Conservation (phyloP, 495 filamentous ascomycete species). For the Trichoderma reesei region DNA sequence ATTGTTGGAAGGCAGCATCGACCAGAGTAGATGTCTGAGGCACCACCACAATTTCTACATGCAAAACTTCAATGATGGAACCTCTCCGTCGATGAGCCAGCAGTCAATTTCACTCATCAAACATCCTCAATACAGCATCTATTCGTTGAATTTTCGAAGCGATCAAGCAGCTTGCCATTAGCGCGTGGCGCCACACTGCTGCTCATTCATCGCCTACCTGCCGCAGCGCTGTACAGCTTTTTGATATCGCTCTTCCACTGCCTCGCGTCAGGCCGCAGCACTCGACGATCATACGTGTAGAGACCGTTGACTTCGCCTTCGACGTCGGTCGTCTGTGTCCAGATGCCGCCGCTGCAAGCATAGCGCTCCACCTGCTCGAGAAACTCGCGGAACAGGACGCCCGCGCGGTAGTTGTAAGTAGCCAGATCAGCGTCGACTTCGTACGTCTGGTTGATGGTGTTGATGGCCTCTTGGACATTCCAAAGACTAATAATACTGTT, state of each 20-base stretch:
- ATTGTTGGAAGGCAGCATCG: no score
- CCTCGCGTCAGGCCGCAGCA: conserved; percentile 42
- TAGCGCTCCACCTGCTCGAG: conserved; percentile 45
- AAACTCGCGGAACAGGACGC: conserved; percentile 42
- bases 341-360: conserved; percentile 50
- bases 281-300: conserved; percentile 52
- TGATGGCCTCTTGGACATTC: conserved; percentile 47
- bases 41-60: no score
- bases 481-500: conserved; percentile 31
- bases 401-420: conserved; percentile 55
- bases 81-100: no score
- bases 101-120: no score
- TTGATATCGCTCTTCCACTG: conserved; percentile 53
- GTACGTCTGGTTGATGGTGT: conserved; percentile 54
- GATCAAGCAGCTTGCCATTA: no score
- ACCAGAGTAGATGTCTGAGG: no score
- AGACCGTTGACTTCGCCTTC: conserved; percentile 68
- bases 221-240: not conserved
- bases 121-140: no score
- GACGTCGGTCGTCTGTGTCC: conserved; percentile 62
- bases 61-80: no score
- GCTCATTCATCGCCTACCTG: conserved; percentile 39
- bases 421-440: conserved; percentile 49
- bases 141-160: no score
- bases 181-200: no score